Evolutionary conservation across 495 filamentous ascomycete species (phyloP), one percentile per base, ranked within the genome.

Genomic region (Xylaria nigripes): DNA sequence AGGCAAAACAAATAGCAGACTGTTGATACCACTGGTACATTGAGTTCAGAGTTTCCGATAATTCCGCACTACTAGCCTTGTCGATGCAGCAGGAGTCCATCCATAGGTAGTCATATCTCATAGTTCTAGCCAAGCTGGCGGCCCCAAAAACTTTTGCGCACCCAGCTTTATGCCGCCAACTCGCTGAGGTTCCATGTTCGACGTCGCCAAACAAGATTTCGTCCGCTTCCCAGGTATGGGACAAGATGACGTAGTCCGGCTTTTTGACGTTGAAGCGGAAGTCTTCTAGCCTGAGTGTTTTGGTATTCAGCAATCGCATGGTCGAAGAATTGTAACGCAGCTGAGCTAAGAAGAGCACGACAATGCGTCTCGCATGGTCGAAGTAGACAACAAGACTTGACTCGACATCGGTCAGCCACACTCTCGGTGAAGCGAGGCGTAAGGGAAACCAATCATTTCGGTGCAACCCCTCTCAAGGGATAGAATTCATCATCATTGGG

Each of bases 171-270:
- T 32, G 21, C 3, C n/a, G 21, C 34, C 40, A n/a, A 15, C 23
- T 27, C 32, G 13, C 23, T 6, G 2, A 15, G 1, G 7, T 40
- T 12, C 36, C 36, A 8, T 36, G n/a, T n/a, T 41, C 13, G 24
- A 56, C 32, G 8, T 62, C 34, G 24, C 47, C 9, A 36, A 50
- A 57, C 10, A 29, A 44, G 9, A 60, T 30, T 7, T 60, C 57
- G 7, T 59, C 16, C 9, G 32, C 25, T 0, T 38, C 58, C 58
- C 54, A 60, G 0, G 54, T 57, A 41, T 60, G 48, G 2, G 57
- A 60, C 4, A 57, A 19, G 24, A 59, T 55, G 12, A 54, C 57
- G 41, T 60, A 60, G 27, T 19, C 2, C n/a, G n/a, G 36, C 3
- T 3, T 2, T 18, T 40, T 12, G n/a, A 18, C 9, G 9, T 9